These are phyloP conservation scores for Byssothecium circinans DNA, from an alignment of 2,329 filamentous ascomycete genomes.

Conservation along the genomic window DNA sequence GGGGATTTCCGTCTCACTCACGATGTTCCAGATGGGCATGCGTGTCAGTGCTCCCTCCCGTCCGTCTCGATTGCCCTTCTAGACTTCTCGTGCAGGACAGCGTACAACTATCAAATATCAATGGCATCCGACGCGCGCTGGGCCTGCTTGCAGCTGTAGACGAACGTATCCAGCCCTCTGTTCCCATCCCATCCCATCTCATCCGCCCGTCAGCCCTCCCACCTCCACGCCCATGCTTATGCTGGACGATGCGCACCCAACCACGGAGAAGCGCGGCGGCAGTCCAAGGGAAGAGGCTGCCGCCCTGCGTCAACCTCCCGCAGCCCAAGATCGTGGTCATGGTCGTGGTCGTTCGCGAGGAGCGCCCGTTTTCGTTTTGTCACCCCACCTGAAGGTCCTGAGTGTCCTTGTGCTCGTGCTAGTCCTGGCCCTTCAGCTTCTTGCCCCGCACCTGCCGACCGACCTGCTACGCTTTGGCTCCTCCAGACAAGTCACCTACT, in stretches of 20 bases:
- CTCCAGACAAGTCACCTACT: constrained; percentile 21
- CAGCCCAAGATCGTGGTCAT: too few species aligned
- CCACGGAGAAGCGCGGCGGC: too few species aligned
- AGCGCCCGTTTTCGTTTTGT: constrained; percentile 3
- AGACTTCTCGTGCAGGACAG: too few species aligned
- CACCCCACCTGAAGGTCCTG: constrained; percentile 25
- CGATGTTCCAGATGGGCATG: constrained; percentile 1
- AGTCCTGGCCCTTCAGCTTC: constrained; percentile 38
- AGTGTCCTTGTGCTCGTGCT: constrained; percentile 37
- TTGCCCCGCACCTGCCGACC: constrained; percentile 39
- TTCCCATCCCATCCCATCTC: too few species aligned
- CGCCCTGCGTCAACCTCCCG: too few species aligned
- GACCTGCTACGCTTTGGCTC: constrained; percentile 30
- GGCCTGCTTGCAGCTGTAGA: too few species aligned
- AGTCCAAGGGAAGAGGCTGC: too few species aligned
- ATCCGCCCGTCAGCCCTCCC: too few species aligned
- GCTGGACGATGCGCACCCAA: too few species aligned
- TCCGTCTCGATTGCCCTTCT: constrained; percentile 17
- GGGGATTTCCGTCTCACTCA: background rate
- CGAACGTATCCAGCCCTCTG: background rate
- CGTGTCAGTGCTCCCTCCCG: background rate
- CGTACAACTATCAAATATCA: too few species aligned
- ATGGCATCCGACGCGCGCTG: too few species aligned
- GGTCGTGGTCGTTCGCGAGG: constrained; percentile 5
- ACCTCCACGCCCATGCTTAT: too few species aligned